A percentile compares a stretch with the other conserved stretches of the same genome.
These are phyloP conservation scores for Cadophora sp. DNA, from an alignment of 2,329 filamentous ascomycete genomes.

Conservation along the genomic window DNA sequence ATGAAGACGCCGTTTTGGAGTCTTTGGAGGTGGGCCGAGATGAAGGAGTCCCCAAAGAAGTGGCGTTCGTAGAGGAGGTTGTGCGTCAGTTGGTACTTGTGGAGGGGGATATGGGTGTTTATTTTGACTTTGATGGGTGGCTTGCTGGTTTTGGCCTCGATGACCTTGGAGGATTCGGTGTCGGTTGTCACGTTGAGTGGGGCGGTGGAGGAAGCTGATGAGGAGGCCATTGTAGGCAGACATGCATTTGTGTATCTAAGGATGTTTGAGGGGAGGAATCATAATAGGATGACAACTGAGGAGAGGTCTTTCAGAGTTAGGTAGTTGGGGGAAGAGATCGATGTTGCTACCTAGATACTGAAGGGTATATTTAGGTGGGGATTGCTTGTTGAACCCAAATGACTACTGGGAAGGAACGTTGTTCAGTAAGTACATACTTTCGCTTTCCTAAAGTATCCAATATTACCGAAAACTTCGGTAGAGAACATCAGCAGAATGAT, in stretches of 20 bases:
- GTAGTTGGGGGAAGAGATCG: too few relatives aligned
- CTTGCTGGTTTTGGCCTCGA: slow-evolving; percentile 7
- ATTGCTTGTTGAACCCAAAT: too few relatives aligned
- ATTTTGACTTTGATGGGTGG: neutral
- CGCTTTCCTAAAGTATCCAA: too few relatives aligned
- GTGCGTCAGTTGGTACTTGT: slow-evolving; percentile 44
- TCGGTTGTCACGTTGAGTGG: slow-evolving; percentile 1
- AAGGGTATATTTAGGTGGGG: too few relatives aligned
- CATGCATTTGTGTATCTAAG: neutral
- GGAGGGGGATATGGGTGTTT: slow-evolving; percentile 35
- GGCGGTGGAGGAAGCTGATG: neutral
- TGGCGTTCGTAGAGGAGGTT: slow-evolving; percentile 56
- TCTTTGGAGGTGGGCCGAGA: slow-evolving; percentile 57
- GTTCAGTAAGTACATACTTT: too few relatives aligned
- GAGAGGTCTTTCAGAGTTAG: too few relatives aligned
- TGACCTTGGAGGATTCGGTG: neutral
- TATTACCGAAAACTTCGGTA: too few relatives aligned
- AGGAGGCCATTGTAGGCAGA: neutral
- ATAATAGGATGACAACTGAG: too few relatives aligned
- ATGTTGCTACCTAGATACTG: too few relatives aligned
- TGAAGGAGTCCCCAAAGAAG: slow-evolving; percentile 55
- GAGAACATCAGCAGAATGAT: too few relatives aligned
- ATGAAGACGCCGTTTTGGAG: slow-evolving; percentile 57
- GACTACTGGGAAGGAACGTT: too few relatives aligned
- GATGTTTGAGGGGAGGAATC: neutral